Conservation (phyloP, 1,284 basidiomycete species). For the Schizopora paradoxa region DNA sequence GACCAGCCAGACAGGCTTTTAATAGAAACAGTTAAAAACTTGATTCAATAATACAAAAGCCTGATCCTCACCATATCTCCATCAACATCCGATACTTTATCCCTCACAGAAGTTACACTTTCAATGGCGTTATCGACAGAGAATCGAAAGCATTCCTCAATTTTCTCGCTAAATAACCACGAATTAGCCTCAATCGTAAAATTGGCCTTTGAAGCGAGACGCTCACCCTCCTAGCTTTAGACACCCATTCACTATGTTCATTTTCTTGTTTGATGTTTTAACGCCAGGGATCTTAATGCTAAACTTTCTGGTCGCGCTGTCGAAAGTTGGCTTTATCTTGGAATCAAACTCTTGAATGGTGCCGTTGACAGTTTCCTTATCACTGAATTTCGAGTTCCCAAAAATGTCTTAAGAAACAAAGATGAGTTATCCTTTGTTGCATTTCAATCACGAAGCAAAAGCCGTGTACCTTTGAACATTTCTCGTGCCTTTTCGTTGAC, state of each 20-base stretch:
- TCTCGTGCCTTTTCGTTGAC: conserved; percentile 66
- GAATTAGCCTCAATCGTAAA: not conserved
- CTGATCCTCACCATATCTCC: conserved; percentile 53
- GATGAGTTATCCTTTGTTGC: not conserved
- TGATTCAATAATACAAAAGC: not conserved
- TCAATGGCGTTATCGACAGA: conserved; percentile 63
- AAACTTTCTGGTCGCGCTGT: conserved; percentile 55
- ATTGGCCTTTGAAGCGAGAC: conserved; percentile 12
- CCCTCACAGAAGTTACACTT: conserved; percentile 62
- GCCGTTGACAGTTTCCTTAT: conserved; percentile 61
- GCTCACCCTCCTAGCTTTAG: conserved; percentile 62
- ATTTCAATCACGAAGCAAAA: not conserved
- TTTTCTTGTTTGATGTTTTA: conserved; percentile 60
- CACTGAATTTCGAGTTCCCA: conserved; percentile 41
- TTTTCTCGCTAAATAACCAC: conserved; percentile 38
- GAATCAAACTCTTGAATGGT: conserved; percentile 66
- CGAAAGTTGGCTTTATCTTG: conserved; percentile 71
- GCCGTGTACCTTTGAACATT: conserved; percentile 52
- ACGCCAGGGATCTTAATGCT: conserved; percentile 71
- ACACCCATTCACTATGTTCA: conserved; percentile 63
- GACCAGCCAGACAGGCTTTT: not conserved
- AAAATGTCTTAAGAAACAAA: conserved; percentile 5
- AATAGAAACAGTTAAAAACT: not conserved
- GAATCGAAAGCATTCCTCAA: conserved; percentile 67
- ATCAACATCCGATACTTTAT: conserved; percentile 59